Base-by-base conservation (phyloP, 2,329 filamentous ascomycete genomes). In the Trichophyton simii region DNA sequence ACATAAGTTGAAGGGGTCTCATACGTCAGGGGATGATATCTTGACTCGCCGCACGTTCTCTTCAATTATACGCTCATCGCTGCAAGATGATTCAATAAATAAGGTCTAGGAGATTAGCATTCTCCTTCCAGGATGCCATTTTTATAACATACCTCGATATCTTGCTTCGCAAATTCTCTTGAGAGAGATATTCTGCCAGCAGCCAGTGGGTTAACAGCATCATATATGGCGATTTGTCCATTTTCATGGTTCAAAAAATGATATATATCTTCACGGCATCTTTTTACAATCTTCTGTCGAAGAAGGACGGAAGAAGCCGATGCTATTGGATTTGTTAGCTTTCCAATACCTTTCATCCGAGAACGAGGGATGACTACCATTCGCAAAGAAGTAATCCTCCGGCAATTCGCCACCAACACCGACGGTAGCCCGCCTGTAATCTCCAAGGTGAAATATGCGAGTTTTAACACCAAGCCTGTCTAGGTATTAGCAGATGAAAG, bases 1-100 rank as follows among this genome's bases (percentile, higher is more conserved):
- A 3, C 6, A 20, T 11, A n/a, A 18, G 60, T 25, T n/a, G 34
- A 31, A 15, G 5, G 28, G 36, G n/a, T 44, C 11, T 73, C 84
- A 75, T 77, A 91, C 88, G 75, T 99, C 94, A 4, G 94, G 95
- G 0, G 92, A 97, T 2, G 89, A 95, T 61, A 99, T 99, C 75
- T 99, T 99, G 71, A 99, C 94, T 66, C 90, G 94, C 62, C 92
- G 87, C 58, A 96, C 94, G 72, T 99, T 99, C 73, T 99, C 94
- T 68, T 92, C 88, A 42, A 99, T 88, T 63, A 99, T 96, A 55
- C 85, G 85, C 69, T 95, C 88, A 69, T 99, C 91, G 61, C 95
- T 89, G 66, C 96, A 96, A 71, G 86, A 91, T 0, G 91, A 97
- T 75, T 99, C 94, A 60, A 99, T 92, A 75, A 97, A 99, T 9